A percentile compares a stretch with the other conserved stretches of the same genome.
These are phyloP conservation scores for Trichophyton mentagrophytes DNA, from an alignment of 2,329 filamentous ascomycete species.

Conservation along the genomic window DNA sequence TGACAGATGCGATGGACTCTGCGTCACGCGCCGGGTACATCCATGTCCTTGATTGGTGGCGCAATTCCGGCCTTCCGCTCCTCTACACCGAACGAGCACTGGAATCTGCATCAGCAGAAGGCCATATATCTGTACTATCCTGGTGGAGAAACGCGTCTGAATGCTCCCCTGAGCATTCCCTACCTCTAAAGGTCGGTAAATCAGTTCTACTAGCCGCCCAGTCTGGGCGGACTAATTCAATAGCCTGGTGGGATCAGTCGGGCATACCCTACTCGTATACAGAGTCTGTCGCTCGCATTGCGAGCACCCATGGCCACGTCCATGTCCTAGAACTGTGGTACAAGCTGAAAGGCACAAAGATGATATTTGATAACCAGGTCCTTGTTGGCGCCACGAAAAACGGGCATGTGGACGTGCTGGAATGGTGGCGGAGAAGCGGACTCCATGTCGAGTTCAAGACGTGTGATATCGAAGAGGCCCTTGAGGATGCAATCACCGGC, in stretches of 20 bases:
- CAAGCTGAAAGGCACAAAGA: constrained; percentile 57
- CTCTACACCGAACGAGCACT: constrained; percentile 79
- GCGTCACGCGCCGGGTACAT: constrained; percentile 78
- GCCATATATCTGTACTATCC: constrained; percentile 72
- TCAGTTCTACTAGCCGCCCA: constrained; percentile 74
- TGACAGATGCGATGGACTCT: constrained; percentile 70
- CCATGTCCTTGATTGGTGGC: constrained; percentile 85
- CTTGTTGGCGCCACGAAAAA: constrained; percentile 79
- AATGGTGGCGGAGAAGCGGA: constrained; percentile 73
- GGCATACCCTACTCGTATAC: constrained; percentile 68
- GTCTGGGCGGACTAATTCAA: constrained; percentile 60
- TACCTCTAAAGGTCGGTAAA: constrained; percentile 67
- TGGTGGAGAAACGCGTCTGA: constrained; percentile 75
- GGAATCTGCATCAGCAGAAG: constrained; percentile 74
- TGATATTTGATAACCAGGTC: constrained; percentile 72
- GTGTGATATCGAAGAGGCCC: constrained; percentile 86
- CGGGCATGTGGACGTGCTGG: constrained; percentile 68
- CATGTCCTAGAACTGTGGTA: constrained; percentile 75
- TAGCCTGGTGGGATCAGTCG: constrained; percentile 79
- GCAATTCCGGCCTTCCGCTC: constrained; percentile 61
- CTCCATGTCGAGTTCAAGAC: constrained; percentile 83
- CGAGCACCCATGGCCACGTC: constrained; percentile 73
- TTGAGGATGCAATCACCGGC: constrained; percentile 68
- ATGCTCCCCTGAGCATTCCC: constrained; percentile 41
- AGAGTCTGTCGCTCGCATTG: constrained; percentile 70